Percentiles rank a stretch among this genome's conserved stretches.
phyloP scores from a whole-genome alignment of 2,329 filamentous ascomycete species.

The Tolypocladium tundrense region DNA sequence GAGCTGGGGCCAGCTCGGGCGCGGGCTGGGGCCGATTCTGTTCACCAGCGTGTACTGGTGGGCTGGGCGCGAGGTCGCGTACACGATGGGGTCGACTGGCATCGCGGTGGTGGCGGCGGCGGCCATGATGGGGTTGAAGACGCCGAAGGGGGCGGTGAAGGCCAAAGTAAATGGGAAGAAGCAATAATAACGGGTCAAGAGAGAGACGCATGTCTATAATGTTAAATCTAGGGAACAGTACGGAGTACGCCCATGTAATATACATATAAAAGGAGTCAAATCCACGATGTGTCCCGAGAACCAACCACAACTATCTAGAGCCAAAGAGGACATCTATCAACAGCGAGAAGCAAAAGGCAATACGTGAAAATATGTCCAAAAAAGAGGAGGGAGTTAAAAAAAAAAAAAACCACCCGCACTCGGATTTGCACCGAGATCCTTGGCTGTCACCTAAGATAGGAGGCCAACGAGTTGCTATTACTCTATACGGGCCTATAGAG shows the following conservation, averaged over 20 bases:
- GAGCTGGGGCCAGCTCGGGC: slow-evolving; percentile 74
- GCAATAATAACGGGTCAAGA: neutral
- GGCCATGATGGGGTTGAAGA: slow-evolving; percentile 62
- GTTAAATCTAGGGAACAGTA: neutral
- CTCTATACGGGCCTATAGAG: slow-evolving; percentile 16
- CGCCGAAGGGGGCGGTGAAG: slow-evolving; percentile 32
- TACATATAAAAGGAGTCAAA: too few relatives aligned
- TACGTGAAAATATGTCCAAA: fast-evolving
- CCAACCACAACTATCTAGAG: neutral
- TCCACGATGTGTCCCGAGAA: neutral
- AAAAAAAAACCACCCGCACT: slow-evolving; percentile 16
- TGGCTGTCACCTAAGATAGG: slow-evolving; percentile 22
- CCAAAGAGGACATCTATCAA: neutral
- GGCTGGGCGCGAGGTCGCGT: slow-evolving; percentile 82
- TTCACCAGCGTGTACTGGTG: slow-evolving; percentile 99
- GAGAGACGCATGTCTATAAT: neutral
- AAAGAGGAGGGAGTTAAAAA: neutral
- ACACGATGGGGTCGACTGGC: slow-evolving; percentile 67
- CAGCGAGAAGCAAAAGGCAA: neutral
- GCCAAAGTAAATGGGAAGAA: slow-evolving; percentile 6
- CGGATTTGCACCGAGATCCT: slow-evolving; percentile 27
- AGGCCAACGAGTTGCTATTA: slow-evolving; percentile 26
- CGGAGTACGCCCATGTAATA: neutral
- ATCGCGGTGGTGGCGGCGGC: slow-evolving; percentile 65
- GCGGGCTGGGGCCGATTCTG: slow-evolving; percentile 75